A percentile compares a stretch with the other conserved stretches of the same genome.
These are phyloP conservation scores for Groenewaldozyma auringiensis DNA, from an alignment of 1,139 yeast genomes.

Conservation along the genomic window DNA sequence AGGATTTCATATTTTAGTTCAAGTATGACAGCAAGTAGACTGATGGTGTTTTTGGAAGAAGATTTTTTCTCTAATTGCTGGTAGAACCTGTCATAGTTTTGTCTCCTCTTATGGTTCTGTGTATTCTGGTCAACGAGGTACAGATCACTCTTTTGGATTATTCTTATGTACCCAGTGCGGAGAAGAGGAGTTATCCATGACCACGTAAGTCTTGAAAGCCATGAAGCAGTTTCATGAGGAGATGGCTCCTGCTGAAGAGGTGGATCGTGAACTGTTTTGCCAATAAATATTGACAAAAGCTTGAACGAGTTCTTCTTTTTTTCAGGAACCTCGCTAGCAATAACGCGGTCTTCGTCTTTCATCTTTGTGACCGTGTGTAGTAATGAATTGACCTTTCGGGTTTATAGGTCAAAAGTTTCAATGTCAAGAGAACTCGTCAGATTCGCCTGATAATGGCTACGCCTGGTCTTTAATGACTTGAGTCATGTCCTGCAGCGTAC, in stretches of 20 bases:
- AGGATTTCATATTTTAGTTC: constrained; percentile 5
- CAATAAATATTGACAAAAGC: constrained; percentile 8
- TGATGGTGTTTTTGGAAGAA: not conserved
- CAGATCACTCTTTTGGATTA: constrained; percentile 11
- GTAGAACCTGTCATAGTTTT: not conserved
- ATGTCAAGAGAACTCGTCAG: too few relatives aligned
- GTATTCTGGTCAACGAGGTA: constrained; percentile 5
- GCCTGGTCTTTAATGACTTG: too few relatives aligned
- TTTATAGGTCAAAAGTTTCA: too few relatives aligned
- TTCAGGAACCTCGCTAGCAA: too few relatives aligned
- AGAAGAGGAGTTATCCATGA: constrained; percentile 12
- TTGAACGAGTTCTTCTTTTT: not conserved
- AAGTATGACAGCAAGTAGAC: constrained; percentile 7
- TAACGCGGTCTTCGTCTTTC: too few relatives aligned
- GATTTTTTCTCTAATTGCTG: not conserved
- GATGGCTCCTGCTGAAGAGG: constrained; percentile 7
- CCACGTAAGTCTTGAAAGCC: constrained; percentile 9
- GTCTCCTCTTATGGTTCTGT: not conserved
- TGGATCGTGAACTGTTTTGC: constrained; percentile 9
- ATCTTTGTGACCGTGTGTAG: too few relatives aligned
- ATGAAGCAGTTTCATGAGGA: constrained; percentile 7
- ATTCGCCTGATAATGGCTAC: too few relatives aligned
- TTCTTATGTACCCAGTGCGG: constrained; percentile 12
- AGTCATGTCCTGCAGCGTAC: too few relatives aligned
- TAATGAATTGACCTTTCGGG: too few relatives aligned